Base-by-base conservation (phyloP, 495 filamentous ascomycete species). In the Lasiosphaeria ovina region DNA sequence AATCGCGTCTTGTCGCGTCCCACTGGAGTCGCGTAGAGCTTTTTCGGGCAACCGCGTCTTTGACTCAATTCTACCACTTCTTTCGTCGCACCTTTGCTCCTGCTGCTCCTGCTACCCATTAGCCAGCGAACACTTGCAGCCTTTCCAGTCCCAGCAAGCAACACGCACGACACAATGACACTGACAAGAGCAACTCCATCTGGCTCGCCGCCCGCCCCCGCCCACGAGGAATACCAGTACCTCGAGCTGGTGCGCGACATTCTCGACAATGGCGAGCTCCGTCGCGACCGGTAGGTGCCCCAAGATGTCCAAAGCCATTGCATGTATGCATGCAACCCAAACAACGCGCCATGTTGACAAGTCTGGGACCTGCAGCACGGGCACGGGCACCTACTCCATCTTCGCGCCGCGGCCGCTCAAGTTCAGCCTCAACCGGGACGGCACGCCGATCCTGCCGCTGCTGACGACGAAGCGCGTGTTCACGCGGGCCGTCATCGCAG, bases 401-500 rank as follows among this genome's bases (percentile, higher is more conserved):
- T 97, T 96, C 70, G 93, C 89, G 1, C 94, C 93, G 0, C 83
- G 81, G 0, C 89, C 89, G 31, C 81, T 97, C 38, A 92, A 90
- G 68, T 98, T 96, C 81, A 82, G 81, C 54, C 90, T 98, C 67
- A 87, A 88, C 59, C 76, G 81, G 34, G 66, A 74, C 66, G 72
- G 77, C 66, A 67, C 70, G 55, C 84, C 86, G 5, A 81, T 94
- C 72, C 84, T 98, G 44, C 93, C 93, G 32, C 89, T 98, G 66
- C 87, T 98, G 11, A 98, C 93, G 6, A 98, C 94, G 35, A 98
- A 98, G 74, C 91, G 94, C 68, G 94, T 98, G 72, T 97, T 96
- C 81, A 81, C 89, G 36, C 90, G 90, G 61, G 94, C 92, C 71
- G 87, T 98, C 44, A 79, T 98, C 66, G 89, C 87, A 66, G 94